Conservation (phyloP, 768 basidiomycete species). For the Nidularia pulvinata region DNA sequence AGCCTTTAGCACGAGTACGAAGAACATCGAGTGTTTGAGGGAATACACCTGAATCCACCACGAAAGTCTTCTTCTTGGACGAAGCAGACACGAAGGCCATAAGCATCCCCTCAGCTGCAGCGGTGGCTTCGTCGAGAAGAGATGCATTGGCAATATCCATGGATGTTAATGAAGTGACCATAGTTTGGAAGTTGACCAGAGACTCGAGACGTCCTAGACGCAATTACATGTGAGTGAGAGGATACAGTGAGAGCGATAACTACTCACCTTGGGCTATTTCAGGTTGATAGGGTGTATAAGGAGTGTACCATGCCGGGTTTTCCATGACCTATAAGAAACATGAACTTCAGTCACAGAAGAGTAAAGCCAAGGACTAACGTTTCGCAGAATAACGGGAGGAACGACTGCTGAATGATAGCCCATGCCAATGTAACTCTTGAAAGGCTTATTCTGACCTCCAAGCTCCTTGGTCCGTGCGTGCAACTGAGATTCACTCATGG, state of each 20-base stretch:
- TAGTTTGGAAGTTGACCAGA: conserved; percentile 95
- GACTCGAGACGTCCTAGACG: conserved; percentile 89
- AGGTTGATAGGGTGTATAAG: conserved; percentile 95
- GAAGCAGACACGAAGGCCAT: conserved; percentile 77
- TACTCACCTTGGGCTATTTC: conserved; percentile 94
- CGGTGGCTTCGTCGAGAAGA: conserved; percentile 92
- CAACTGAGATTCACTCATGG: conserved; percentile 87
- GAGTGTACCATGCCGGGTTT: conserved; percentile 98
- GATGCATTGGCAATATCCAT: conserved; percentile 98
- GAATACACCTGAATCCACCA: conserved; percentile 81
- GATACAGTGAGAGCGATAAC: not conserved
- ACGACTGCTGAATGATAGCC: conserved; percentile 96
- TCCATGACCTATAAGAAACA: conserved; percentile 68
- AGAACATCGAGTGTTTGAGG: conserved; percentile 93
- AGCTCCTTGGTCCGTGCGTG: conserved; percentile 72
- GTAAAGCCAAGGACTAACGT: conserved; percentile 42
- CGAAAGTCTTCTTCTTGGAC: conserved; percentile 79
- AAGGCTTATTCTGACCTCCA: conserved; percentile 76
- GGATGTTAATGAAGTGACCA: conserved; percentile 91
- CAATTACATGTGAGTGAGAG: conserved; percentile 6
- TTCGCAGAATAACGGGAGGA: conserved; percentile 93
- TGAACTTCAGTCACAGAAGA: not conserved
- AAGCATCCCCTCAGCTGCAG: conserved; percentile 96
- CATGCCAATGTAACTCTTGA: conserved; percentile 97
- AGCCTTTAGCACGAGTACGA: conserved; percentile 89